phyloP scores from a whole-genome alignment of 192 early-diverging fungal genomes.

The Coemansia sp. region DNA sequence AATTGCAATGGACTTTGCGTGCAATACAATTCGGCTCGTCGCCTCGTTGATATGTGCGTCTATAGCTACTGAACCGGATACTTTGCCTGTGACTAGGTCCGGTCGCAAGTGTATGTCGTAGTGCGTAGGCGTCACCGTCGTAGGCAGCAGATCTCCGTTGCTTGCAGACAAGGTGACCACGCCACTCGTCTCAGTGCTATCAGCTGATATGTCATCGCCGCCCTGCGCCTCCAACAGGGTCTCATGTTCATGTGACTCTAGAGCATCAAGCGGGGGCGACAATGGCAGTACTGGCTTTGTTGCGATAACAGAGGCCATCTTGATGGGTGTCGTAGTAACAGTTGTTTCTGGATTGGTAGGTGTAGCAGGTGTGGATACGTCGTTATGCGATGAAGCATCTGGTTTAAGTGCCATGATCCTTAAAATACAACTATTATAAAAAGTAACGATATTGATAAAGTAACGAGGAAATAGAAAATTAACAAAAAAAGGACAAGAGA shows the following conservation, averaged over 20 bases:
- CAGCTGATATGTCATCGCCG: background rate
- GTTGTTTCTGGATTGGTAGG: background rate
- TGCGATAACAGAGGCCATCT: background rate
- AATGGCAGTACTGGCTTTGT: background rate
- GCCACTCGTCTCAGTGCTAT: background rate
- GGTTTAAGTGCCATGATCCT: slow-evolving; percentile 13
- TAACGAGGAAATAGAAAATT: too few relatives aligned
- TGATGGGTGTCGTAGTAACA: background rate
- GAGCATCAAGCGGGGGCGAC: background rate
- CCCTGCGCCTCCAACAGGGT: background rate
- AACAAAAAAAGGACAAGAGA: background rate
- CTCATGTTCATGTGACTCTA: background rate
- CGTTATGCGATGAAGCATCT: slow-evolving; percentile 6
- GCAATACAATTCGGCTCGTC: slow-evolving; percentile 63
- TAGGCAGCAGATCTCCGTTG: slow-evolving; percentile 67
- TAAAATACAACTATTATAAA: background rate
- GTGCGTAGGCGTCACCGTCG: slow-evolving; percentile 75
- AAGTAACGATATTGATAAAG: too few relatives aligned
- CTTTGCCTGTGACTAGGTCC: slow-evolving; percentile 72
- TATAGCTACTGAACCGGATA: slow-evolving; percentile 74
- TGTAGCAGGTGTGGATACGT: background rate
- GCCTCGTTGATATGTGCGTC: slow-evolving; percentile 54
- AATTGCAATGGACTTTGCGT: slow-evolving; percentile 64
- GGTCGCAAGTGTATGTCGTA: slow-evolving; percentile 82
- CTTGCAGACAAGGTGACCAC: background rate